Evolutionary conservation across 208 protist species (phyloP).

Genomic region (Trypanosoma platydactyli): DNA sequence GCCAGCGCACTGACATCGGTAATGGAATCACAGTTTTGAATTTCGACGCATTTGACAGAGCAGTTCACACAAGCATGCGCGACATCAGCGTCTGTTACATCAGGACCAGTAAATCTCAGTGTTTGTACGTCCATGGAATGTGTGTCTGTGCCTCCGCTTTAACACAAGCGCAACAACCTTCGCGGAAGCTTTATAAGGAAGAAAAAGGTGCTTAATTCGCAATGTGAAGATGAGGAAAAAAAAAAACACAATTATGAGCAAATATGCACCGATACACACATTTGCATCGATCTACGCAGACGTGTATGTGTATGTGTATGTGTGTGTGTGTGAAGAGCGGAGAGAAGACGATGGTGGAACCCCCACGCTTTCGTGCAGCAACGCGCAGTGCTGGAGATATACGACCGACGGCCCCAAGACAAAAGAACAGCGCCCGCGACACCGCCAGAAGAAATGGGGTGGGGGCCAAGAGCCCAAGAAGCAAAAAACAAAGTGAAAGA

Average conservation of each 20-base stretch:
- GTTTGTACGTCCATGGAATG: neutral
- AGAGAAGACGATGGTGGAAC: no score
- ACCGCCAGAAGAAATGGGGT: no score
- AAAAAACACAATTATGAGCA: neutral
- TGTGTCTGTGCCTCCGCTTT: neutral
- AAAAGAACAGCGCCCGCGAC: no score
- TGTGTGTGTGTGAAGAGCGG: no score
- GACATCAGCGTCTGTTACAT: conserved; percentile 19
- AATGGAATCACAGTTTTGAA: conserved; percentile 15
- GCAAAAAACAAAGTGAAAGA: no score
- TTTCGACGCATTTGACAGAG: neutral
- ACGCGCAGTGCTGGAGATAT: no score
- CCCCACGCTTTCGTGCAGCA: no score
- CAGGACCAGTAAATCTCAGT: conserved; percentile 7
- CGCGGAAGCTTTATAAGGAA: neutral
- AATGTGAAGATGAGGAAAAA: conserved; percentile 7
- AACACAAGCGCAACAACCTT: neutral
- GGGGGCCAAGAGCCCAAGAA: no score
- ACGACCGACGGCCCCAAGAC: no score
- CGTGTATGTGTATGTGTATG: no score
- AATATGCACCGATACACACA: neutral
- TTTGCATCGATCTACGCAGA: no score
- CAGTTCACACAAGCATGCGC: neutral
- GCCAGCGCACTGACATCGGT: conserved; percentile 24
- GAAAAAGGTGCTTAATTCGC: conserved; percentile 7